phyloP scores from a whole-genome alignment of 805 yeast species.

The Suhomyces sp. region DNA sequence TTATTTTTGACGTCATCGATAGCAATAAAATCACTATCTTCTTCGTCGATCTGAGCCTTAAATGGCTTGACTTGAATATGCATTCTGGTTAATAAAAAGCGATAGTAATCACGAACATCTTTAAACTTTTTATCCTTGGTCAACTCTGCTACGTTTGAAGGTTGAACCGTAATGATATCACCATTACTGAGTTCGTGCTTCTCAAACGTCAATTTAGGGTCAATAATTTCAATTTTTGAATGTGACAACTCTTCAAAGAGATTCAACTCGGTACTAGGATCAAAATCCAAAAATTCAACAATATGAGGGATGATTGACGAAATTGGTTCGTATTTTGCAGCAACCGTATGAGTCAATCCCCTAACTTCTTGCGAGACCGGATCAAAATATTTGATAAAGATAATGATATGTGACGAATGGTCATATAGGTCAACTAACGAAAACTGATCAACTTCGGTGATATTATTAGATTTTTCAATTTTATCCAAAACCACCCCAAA shows the following conservation, averaged over 20 bases:
- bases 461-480: constrained; percentile 12
- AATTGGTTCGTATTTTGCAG: constrained; percentile 47
- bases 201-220: constrained; percentile 41
- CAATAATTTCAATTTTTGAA: constrained; percentile 46
- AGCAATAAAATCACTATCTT: constrained; percentile 46
- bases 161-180: constrained; percentile 53
- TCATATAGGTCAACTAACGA: constrained; percentile 15
- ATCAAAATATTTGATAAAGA: constrained; percentile 68
- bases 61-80: constrained; percentile 54
- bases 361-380: constrained; percentile 46
- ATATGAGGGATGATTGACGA: constrained; percentile 40
- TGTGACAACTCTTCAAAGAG: constrained; percentile 63
- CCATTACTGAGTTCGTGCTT: constrained; percentile 63
- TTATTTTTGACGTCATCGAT: constrained; percentile 8
- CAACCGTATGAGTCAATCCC: constrained; percentile 64
- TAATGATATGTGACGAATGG: constrained; percentile 21
- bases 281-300: constrained; percentile 40
- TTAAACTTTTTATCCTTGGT: constrained; percentile 16
- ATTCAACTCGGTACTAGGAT: constrained; percentile 29
- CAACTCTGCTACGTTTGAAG: constrained; percentile 21
- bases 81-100: constrained; percentile 56
- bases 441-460: constrained; percentile 5
- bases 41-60: constrained; percentile 43
- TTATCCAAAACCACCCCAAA: constrained; percentile 19
- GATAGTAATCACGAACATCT: constrained; percentile 46